Evolutionary conservation across 331 rosid species (phyloP).

Genomic region (Cydonia oblonga): DNA sequence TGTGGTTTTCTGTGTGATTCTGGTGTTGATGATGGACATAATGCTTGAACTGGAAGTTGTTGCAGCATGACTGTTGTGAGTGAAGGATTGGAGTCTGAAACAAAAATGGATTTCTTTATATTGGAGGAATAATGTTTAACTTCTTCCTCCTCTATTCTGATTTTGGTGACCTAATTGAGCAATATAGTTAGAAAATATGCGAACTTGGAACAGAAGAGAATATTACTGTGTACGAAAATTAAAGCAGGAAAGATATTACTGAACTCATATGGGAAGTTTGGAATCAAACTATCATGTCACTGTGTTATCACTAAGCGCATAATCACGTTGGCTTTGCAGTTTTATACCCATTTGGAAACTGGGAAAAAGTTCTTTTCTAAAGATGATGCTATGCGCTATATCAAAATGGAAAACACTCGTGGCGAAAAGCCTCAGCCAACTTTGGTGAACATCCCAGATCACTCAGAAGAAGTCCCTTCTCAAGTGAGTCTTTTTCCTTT

Average conservation of each 20-base stretch:
- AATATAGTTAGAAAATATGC: background rate
- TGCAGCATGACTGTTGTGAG: background rate
- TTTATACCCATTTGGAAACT: conserved; percentile 24
- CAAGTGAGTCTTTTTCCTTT: conserved; percentile 26
- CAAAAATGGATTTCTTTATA: background rate
- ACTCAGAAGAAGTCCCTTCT: conserved; percentile 16
- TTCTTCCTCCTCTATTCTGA: background rate
- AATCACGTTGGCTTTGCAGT: conserved; percentile 18
- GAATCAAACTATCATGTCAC: background rate
- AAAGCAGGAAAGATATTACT: too few relatives aligned
- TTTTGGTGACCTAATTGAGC: background rate
- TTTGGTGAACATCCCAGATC: background rate
- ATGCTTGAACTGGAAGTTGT: background rate
- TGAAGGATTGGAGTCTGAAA: background rate
- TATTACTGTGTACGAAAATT: too few relatives aligned
- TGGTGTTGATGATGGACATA: background rate
- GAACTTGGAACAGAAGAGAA: too few relatives aligned
- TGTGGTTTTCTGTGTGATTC: background rate
- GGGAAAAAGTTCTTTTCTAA: conserved; percentile 32
- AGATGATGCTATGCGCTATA: conserved; percentile 22
- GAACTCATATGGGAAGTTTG: background rate
- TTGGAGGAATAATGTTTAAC: background rate
- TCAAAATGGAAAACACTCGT: conserved; percentile 8
- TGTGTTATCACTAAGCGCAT: background rate
- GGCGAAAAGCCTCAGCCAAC: conserved; percentile 17